phyloP scores from a whole-genome alignment of 441 rosid genomes.

The Jatropha podagrica region DNA sequence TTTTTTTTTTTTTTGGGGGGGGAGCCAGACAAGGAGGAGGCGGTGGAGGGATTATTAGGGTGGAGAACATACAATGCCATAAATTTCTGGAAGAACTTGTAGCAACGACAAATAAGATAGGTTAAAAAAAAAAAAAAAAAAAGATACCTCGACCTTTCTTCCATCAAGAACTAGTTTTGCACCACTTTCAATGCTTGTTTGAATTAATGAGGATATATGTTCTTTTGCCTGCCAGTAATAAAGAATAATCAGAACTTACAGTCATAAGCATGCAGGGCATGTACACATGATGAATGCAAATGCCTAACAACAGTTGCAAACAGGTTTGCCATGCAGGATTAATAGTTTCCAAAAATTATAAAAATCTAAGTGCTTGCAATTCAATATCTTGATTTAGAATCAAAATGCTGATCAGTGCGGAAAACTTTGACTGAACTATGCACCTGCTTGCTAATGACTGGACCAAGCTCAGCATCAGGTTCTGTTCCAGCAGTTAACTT shows the following conservation, averaged over 20 bases:
- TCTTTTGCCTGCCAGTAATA: conserved; percentile 70
- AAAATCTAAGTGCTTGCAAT: neutral
- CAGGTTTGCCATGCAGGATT: neutral
- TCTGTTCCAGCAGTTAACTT: conserved; percentile 82
- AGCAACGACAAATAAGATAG: neutral
- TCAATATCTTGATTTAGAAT: neutral
- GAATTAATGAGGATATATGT: conserved; percentile 60
- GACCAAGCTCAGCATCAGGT: conserved; percentile 86
- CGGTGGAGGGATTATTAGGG: neutral
- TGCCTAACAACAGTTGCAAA: conserved; percentile 10
- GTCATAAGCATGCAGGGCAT: neutral
- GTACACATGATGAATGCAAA: neutral
- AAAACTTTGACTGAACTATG: neutral
- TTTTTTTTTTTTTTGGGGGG: no score
- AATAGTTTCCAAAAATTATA: neutral
- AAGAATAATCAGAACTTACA: conserved; percentile 6
- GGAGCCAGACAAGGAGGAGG: neutral
- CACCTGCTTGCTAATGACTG: conserved; percentile 85
- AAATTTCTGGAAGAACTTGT: neutral
- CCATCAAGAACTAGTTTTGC: conserved; percentile 86
- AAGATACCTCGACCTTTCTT: conserved; percentile 65
- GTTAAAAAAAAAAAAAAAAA: neutral
- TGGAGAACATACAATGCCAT: neutral
- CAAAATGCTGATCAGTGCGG: neutral
- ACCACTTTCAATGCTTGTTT: conserved; percentile 70